These are phyloP conservation scores for Cryptosporidium muris DNA, from an alignment of 169 alveolate species.

Conservation along the genomic window DNA sequence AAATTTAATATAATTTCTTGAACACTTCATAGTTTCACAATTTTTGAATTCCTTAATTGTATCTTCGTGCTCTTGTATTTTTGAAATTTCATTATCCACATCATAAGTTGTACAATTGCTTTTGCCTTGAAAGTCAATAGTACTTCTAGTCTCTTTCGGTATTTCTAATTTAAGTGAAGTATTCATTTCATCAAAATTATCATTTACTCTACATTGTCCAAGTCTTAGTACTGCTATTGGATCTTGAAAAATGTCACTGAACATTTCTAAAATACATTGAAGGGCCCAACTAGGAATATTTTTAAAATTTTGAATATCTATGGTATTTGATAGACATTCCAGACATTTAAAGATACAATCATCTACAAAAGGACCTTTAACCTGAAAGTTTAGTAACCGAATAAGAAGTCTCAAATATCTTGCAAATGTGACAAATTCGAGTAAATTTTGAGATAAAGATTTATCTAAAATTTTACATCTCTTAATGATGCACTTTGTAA, in stretches of 20 bases:
- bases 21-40: too few species aligned
- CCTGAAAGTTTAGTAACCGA: conserved; percentile 3
- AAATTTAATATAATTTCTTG: too few species aligned
- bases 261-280: conserved; percentile 59
- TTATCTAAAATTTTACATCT: conserved; percentile 28
- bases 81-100: too few species aligned
- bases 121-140: too few species aligned
- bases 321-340: conserved; percentile 6
- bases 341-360: conserved; percentile 30
- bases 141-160: background rate
- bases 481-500: conserved; percentile 29
- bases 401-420: conserved; percentile 34
- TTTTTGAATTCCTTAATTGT: too few species aligned
- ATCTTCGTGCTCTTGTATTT: too few species aligned
- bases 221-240: conserved; percentile 12
- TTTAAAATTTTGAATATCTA: conserved; percentile 3
- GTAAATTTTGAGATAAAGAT: conserved; percentile 39
- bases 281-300: conserved; percentile 69
- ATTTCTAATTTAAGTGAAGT: background rate
- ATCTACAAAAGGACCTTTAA: conserved; percentile 40
- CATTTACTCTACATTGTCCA: conserved; percentile 23
- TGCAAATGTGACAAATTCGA: conserved; percentile 57
- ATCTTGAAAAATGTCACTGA: conserved; percentile 32
- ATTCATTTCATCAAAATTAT: background rate
- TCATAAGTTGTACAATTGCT: too few species aligned